Evolutionary conservation across 495 filamentous ascomycete genomes (phyloP), one percentile per base, ranked within the genome.

Genomic region (Xylaria nigripes): DNA sequence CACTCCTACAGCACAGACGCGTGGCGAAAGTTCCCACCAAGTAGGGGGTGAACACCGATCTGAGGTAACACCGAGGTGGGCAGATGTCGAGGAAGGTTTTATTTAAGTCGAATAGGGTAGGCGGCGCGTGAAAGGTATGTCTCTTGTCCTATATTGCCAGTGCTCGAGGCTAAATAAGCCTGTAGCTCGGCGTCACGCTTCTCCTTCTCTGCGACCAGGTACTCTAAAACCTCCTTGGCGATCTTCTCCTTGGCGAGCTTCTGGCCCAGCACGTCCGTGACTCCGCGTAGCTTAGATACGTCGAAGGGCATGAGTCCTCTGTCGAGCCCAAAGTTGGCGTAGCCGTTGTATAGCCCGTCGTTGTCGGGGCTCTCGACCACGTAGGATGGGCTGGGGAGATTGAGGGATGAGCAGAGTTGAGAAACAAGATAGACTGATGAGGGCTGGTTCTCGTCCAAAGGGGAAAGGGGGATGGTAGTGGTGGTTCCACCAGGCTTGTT

Each of bases 231-330:
- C 1, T 19, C 38, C 54, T 71, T 64, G 2, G 68, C 71, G 7
- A 71, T 56, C 50, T 25, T 55, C 48, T 70, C 66, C 44, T 55
- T 68, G 10, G 66, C 59, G 1, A 36, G 25, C 41, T 56, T 64
- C 52, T 49, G 63, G 6, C 60, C 51, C 12, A 61, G 60, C 25
- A 70, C 56, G 5, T 57, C 45, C 3, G 50, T 22, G 18, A 71
- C 66, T 4, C n/a, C 13, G 9, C 19, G 7, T 22, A 22, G 10
- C 2, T 1, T 19, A 3, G 60, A 54, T 6, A 54, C 23, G 32
- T 65, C 62, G 57, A 62, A 63, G 38, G 60, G 42, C 18, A 51
- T 25, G 30, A 53, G 2, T 6, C n/a, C 34, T 23, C 10, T 29
- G 38, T 63, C 53, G 6, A n/a, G 13, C 23, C 59, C 59, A 38